A percentile compares a stretch with the other conserved stretches of the same genome.
Conservation (phyloP, 345 rosid species). For the Pugionium dolabratum region DNA sequence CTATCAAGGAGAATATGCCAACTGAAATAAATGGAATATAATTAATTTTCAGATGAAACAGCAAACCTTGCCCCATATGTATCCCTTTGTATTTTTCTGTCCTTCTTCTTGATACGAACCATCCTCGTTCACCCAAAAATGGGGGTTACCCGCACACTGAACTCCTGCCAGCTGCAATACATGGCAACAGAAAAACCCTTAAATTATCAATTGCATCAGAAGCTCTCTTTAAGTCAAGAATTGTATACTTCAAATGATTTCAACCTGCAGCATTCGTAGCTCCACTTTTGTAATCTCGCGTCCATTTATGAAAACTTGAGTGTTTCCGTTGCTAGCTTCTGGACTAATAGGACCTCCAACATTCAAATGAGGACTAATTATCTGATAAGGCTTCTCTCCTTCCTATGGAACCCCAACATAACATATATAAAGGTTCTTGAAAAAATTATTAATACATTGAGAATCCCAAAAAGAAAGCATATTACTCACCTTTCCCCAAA, state of each 20-base stretch:
- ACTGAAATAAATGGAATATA: not conserved
- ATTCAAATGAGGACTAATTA: slow-evolving; percentile 86
- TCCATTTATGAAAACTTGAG: slow-evolving; percentile 88
- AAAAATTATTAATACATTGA: not conserved
- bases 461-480: slow-evolving; percentile 12
- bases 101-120: slow-evolving; percentile 99
- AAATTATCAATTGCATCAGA: slow-evolving; percentile 17
- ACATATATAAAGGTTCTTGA: slow-evolving; percentile 32
- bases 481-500: slow-evolving; percentile 96
- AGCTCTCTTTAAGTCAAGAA: slow-evolving; percentile 3
- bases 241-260: slow-evolving; percentile 8
- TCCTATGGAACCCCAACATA: slow-evolving; percentile 61
- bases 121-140: slow-evolving; percentile 99
- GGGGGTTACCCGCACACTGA: slow-evolving; percentile 99
- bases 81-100: slow-evolving; percentile 94
- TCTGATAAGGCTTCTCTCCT: slow-evolving; percentile 88
- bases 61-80: slow-evolving; percentile 97
- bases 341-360: slow-evolving; percentile 81
- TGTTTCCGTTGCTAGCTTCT: slow-evolving; percentile 93
- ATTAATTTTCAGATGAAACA: slow-evolving; percentile 4
- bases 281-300: slow-evolving; percentile 96
- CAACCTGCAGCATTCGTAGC: slow-evolving; percentile 95
- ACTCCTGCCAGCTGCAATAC: slow-evolving; percentile 92
- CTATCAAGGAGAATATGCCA: slow-evolving; percentile 12
- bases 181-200: not conserved